phyloP scores from a whole-genome alignment of 257 asterid species.

The Thymus quinquecostatus region DNA sequence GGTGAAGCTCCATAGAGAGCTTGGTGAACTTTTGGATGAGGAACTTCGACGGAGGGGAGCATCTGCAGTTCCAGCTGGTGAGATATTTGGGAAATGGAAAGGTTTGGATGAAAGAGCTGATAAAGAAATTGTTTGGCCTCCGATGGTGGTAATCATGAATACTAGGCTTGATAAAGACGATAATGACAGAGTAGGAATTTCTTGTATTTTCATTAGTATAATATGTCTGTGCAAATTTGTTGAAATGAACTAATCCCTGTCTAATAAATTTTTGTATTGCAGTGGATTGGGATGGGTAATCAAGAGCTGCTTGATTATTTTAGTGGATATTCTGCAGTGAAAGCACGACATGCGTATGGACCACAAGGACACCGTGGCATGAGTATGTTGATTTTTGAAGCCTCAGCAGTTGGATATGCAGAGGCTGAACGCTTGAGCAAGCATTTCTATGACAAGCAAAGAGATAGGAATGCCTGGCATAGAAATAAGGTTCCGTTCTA shows the following conservation, averaged over 20 bases:
- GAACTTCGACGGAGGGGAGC: conserved; percentile 53
- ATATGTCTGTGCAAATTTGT: neutral
- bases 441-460: conserved; percentile 45
- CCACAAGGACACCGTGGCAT: conserved; percentile 73
- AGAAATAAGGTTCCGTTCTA: conserved; percentile 31
- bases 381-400: conserved; percentile 53
- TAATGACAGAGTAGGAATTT: conserved; percentile 42
- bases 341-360: conserved; percentile 63
- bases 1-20: conserved; percentile 64
- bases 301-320: conserved; percentile 57
- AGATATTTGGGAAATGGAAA: conserved; percentile 46
- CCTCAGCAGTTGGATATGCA: conserved; percentile 55
- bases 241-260: conserved; percentile 26
- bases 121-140: conserved; percentile 61
- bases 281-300: conserved; percentile 83
- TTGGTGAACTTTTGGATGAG: conserved; percentile 57
- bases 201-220: conserved; percentile 10
- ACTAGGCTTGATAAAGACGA: conserved; percentile 53
- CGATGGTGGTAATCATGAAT: conserved; percentile 60
- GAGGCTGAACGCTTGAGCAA: conserved; percentile 65
- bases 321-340: conserved; percentile 36
- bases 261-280: conserved; percentile 21
- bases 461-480: conserved; percentile 60
- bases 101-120: conserved; percentile 48
- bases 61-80: conserved; percentile 54